These are phyloP conservation scores for Candida insectalens DNA, from an alignment of 805 yeast genomes.

Conservation along the genomic window DNA sequence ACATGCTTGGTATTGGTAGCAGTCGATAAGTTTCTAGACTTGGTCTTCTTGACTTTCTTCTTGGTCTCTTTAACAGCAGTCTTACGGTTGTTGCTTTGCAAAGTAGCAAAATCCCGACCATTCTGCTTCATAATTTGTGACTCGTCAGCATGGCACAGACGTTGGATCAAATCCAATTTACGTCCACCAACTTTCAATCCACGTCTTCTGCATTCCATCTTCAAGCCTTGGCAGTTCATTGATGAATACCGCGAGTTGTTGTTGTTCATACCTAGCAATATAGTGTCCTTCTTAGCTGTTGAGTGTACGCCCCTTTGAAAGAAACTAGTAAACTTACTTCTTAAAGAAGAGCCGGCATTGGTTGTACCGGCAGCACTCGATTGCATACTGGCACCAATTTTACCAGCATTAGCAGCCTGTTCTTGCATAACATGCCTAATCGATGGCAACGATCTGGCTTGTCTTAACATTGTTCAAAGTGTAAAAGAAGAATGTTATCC, in stretches of 20 bases:
- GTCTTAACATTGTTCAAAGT: slow-evolving; percentile 21
- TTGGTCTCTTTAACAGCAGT: slow-evolving; percentile 1
- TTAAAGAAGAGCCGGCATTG: no score
- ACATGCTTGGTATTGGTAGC: background rate
- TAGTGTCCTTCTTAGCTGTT: slow-evolving; percentile 23
- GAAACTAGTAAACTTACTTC: slow-evolving; percentile 2
- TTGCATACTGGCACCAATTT: no score
- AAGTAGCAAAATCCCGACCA: slow-evolving; percentile 8
- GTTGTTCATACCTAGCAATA: slow-evolving; percentile 16
- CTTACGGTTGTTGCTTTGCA: slow-evolving; percentile 2
- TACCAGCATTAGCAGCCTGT: slow-evolving; percentile 2
- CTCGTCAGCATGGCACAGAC: slow-evolving; percentile 16
- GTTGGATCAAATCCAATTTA: slow-evolving; percentile 44
- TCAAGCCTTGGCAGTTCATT: slow-evolving; percentile 46
- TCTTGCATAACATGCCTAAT: slow-evolving; percentile 21
- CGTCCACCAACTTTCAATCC: slow-evolving; percentile 56
- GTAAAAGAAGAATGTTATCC: slow-evolving; percentile 32
- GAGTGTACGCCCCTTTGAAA: slow-evolving; percentile 24
- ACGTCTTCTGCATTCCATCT: slow-evolving; percentile 47
- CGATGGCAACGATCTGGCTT: slow-evolving; percentile 24
- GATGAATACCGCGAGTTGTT: slow-evolving; percentile 20
- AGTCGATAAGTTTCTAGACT: slow-evolving; percentile 5
- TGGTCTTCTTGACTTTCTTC: slow-evolving; percentile 7
- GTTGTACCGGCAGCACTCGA: no score
- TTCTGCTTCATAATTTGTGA: slow-evolving; percentile 4